Conservation (phyloP, 306 rosid species). For the Biancaea sappan region DNA sequence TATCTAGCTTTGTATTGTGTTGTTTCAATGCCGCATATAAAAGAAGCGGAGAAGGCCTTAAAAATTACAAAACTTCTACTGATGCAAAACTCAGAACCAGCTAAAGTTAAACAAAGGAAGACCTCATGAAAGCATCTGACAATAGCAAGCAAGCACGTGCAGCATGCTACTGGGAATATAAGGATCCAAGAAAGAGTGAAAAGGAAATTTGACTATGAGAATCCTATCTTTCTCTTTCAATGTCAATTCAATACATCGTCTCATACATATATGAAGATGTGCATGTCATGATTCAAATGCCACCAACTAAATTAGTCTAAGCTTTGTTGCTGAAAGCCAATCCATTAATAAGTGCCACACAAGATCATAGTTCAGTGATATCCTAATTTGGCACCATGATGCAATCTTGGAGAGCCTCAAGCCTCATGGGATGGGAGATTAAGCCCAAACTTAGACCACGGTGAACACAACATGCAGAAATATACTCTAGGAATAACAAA, state of each 20-base stretch:
- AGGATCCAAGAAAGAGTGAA: not conserved
- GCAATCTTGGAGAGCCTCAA: constrained; percentile 1
- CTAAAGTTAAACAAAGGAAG: not conserved
- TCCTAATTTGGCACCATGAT: not conserved
- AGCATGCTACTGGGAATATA: constrained; percentile 15
- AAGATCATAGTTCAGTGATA: not conserved
- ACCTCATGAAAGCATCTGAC: constrained; percentile 18
- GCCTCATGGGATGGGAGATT: not conserved
- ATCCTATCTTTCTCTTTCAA: constrained; percentile 4
- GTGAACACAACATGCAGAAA: constrained; percentile 20
- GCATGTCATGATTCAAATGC: not conserved
- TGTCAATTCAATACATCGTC: not conserved
- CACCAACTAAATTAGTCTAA: not conserved
- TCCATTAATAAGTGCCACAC: constrained; percentile 5
- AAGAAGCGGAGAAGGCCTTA: not conserved
- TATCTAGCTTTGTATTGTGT: not conserved
- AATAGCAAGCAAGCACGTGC: not conserved
- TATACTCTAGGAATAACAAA: not conserved
- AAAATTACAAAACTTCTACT: constrained; percentile 1
- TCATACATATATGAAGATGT: not conserved
- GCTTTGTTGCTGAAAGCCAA: not conserved
- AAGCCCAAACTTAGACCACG: not conserved
- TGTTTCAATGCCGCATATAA: not conserved
- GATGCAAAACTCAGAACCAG: constrained; percentile 1
- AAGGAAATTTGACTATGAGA: constrained; percentile 17